A percentile compares a stretch with the other conserved stretches of the same genome.
Conservation (phyloP, 2,329 filamentous ascomycete species). For the Mycosphaerella arachidis region DNA sequence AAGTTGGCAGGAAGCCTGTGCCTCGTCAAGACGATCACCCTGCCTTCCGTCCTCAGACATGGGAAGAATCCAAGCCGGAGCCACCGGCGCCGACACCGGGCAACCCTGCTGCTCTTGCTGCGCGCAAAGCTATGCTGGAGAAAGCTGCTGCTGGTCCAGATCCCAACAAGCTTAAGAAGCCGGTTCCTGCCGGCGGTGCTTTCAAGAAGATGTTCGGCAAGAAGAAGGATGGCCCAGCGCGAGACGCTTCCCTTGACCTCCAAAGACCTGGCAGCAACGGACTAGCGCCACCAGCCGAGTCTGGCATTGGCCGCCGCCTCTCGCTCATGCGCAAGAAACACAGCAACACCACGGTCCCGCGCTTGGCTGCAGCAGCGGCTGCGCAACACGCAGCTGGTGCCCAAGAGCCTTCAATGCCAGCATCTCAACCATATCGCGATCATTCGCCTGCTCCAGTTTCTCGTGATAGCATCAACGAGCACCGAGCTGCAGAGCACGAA, state of each 20-base stretch:
- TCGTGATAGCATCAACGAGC: conserved; percentile 57
- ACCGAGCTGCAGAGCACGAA: conserved; percentile 55
- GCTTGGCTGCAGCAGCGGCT: conserved; percentile 7
- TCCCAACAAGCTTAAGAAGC: conserved; percentile 37
- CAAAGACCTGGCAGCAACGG: conserved; percentile 34
- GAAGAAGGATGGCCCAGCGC: conserved; percentile 51
- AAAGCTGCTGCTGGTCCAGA: conserved; percentile 31
- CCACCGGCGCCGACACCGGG: conserved; percentile 12
- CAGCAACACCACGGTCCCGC: conserved; percentile 5
- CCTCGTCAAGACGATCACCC: conserved; percentile 39
- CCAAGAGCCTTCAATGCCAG: conserved; percentile 20
- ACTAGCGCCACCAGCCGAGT: conserved; percentile 29
- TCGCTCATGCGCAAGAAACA: conserved; percentile 40
- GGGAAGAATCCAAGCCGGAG: conserved; percentile 14
- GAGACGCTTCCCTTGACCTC: conserved; percentile 46
- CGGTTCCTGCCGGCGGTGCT: conserved; percentile 40
- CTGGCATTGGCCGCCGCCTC: conserved; percentile 35
- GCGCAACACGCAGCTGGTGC: conserved; percentile 20
- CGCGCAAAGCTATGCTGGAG: conserved; percentile 28
- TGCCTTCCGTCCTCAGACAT: conserved; percentile 34
- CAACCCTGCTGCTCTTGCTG: conserved; percentile 30
- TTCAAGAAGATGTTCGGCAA: conserved; percentile 64
- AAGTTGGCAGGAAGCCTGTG: conserved; percentile 32
- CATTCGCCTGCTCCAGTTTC: conserved; percentile 52
- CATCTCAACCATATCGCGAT: conserved; percentile 39